Percentiles rank a stretch among this genome's conserved stretches.
phyloP scores from a whole-genome alignment of 1,284 basidiomycete genomes.

The Ustilago lituana region DNA sequence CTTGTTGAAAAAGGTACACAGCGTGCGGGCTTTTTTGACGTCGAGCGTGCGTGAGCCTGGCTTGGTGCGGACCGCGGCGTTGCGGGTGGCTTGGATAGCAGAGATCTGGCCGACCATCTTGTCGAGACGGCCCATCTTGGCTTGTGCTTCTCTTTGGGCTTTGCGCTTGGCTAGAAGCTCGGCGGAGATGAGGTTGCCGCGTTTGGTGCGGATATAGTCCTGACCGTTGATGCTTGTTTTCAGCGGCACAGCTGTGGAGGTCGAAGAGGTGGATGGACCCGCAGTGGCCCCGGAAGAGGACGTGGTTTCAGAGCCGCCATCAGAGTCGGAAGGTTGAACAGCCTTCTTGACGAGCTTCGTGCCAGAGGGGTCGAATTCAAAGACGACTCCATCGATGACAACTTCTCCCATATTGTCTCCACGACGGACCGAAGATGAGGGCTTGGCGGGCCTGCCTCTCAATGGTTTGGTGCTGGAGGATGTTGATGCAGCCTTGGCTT shows the following conservation, averaged over 20 bases:
- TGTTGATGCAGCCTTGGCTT: constrained; percentile 13
- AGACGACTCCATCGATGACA: constrained; percentile 70
- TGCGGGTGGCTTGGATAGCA: constrained; percentile 44
- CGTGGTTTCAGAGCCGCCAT: background rate
- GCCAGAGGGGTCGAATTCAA: constrained; percentile 70
- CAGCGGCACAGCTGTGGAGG: constrained; percentile 20
- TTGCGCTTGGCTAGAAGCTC: constrained; percentile 58
- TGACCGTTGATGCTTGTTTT: constrained; percentile 67
- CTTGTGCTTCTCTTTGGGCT: constrained; percentile 41
- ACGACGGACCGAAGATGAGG: constrained; percentile 39
- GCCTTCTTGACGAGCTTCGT: constrained; percentile 69
- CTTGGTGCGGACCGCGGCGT: constrained; percentile 7
- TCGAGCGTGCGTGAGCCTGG: constrained; percentile 13
- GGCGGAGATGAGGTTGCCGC: constrained; percentile 68
- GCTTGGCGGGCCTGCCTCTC: constrained; percentile 6
- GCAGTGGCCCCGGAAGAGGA: background rate
- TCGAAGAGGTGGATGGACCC: background rate
- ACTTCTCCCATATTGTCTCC: constrained; percentile 67
- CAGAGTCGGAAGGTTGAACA: constrained; percentile 23
- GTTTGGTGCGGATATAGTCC: constrained; percentile 68
- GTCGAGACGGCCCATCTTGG: constrained; percentile 51
- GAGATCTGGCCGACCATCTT: constrained; percentile 51
- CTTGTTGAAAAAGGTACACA: constrained; percentile 59
- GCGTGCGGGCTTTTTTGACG: constrained; percentile 25
- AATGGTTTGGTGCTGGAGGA: constrained; percentile 2